Evolutionary conservation across 164 flowering plant species (phyloP).

Genomic region (Annona cherimola): DNA sequence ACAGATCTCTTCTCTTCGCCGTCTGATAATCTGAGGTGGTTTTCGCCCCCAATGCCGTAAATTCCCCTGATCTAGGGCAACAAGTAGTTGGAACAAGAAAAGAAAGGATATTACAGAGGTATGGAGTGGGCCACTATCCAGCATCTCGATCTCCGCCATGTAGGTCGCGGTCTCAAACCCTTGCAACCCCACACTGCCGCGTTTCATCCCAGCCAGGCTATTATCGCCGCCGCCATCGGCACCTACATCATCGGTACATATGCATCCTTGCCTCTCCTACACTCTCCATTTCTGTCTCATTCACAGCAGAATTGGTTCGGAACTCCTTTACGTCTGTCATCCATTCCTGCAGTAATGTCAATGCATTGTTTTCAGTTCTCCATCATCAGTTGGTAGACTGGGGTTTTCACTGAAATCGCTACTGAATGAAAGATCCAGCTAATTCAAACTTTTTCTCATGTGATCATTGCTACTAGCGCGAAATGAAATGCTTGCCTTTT

Average conservation of each 20-base stretch:
- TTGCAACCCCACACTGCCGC: conserved; percentile 98
- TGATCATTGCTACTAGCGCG: background rate
- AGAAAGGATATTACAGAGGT: background rate
- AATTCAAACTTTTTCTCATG: too few species aligned
- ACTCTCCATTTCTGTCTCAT: background rate
- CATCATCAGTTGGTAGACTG: background rate
- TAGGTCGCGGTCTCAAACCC: conserved; percentile 60
- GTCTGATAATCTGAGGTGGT: background rate
- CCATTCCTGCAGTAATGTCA: background rate
- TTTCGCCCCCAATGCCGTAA: background rate
- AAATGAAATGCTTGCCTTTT: background rate
- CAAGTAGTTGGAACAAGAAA: background rate
- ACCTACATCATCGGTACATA: conserved; percentile 59
- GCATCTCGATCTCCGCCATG: conserved; percentile 93
- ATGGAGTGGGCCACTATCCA: conserved; percentile 99
- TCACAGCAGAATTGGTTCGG: background rate
- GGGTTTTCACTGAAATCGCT: background rate
- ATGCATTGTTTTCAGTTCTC: too few species aligned
- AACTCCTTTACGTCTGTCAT: background rate
- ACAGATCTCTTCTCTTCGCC: background rate
- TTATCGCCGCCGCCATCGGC: conserved; percentile 77
- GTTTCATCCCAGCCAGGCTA: conserved; percentile 81
- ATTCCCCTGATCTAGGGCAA: background rate
- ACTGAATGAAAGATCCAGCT: background rate
- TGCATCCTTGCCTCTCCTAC: background rate